These are phyloP conservation scores for Hyphopichia pseudoburtonii DNA, from an alignment of 1,139 yeast genomes.

Conservation along the genomic window DNA sequence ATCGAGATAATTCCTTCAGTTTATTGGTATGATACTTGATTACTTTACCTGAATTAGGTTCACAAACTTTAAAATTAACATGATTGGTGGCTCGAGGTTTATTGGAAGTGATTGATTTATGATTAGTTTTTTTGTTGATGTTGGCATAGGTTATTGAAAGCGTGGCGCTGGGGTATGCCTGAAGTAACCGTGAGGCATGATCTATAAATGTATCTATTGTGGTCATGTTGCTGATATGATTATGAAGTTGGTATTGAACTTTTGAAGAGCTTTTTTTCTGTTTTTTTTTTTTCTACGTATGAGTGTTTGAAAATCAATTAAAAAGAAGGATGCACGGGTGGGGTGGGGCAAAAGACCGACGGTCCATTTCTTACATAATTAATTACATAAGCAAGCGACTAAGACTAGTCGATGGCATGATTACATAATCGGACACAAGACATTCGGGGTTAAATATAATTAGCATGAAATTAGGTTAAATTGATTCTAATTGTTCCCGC, in stretches of 20 bases:
- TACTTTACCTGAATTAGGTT: constrained; percentile 68
- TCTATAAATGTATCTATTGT: constrained; percentile 38
- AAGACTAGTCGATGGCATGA: too few relatives aligned
- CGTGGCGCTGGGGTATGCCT: constrained; percentile 39
- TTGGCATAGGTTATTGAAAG: constrained; percentile 42
- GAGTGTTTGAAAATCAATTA: too few relatives aligned
- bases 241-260: too few relatives aligned
- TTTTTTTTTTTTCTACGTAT: too few relatives aligned
- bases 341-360: too few relatives aligned
- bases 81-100: constrained; percentile 17
- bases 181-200: constrained; percentile 31
- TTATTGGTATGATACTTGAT: constrained; percentile 63
- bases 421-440: too few relatives aligned
- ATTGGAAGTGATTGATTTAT: constrained; percentile 20
- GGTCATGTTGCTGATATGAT: too few relatives aligned
- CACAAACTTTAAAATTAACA: constrained; percentile 68
- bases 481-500: background rate
- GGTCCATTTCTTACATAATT: too few relatives aligned
- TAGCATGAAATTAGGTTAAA: background rate
- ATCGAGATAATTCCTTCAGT: constrained; percentile 73
- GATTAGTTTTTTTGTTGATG: constrained; percentile 22
- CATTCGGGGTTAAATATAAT: too few relatives aligned
- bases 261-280: too few relatives aligned
- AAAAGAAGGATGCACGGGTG: too few relatives aligned
- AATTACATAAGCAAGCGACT: too few relatives aligned